Evolutionary conservation across 2,329 filamentous ascomycete species (phyloP).

Genomic region (Coniochaeta pulveracea): DNA sequence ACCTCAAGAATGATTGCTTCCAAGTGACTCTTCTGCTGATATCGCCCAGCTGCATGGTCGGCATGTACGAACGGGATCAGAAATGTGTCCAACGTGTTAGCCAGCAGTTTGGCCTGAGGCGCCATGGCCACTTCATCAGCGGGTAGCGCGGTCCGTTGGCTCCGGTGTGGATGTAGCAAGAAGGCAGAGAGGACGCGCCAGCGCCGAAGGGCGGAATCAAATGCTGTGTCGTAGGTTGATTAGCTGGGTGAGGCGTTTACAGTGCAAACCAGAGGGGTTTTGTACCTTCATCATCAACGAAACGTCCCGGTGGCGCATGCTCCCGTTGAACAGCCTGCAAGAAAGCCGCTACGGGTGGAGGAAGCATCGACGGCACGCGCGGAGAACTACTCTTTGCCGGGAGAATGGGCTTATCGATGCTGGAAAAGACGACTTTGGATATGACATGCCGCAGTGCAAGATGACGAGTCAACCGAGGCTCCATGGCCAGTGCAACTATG

Average conservation of each 20-base stretch:
- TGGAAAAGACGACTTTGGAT: conserved; percentile 21
- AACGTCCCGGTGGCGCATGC: no score
- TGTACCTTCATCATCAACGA: no score
- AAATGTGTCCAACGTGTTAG: conserved; percentile 20
- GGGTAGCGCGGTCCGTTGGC: conserved; percentile 22
- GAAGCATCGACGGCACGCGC: conserved; percentile 23
- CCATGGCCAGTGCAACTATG: conserved; percentile 19
- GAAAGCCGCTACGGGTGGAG: conserved; percentile 19
- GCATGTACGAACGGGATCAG: conserved; percentile 20
- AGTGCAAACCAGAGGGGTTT: no score
- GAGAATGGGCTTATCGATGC: no score
- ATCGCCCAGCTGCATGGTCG: conserved; percentile 8
- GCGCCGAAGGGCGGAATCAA: conserved; percentile 3
- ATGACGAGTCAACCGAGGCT: conserved; percentile 18
- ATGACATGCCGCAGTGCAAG: conserved; percentile 26
- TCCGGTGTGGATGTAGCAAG: conserved; percentile 26
- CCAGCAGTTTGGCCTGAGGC: conserved; percentile 20
- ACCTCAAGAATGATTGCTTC: conserved; percentile 27
- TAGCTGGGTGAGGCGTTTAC: no score
- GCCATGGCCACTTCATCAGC: conserved; percentile 16
- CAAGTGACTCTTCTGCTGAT: conserved; percentile 25
- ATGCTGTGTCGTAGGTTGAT: background rate
- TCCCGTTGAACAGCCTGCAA: conserved; percentile 11
- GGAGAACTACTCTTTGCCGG: conserved; percentile 12
- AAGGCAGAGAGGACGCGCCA: conserved; percentile 32